A percentile compares a stretch with the other conserved stretches of the same genome.
phyloP scores from a whole-genome alignment of 116 monocot species.

The Papilionanthe hybrid region DNA sequence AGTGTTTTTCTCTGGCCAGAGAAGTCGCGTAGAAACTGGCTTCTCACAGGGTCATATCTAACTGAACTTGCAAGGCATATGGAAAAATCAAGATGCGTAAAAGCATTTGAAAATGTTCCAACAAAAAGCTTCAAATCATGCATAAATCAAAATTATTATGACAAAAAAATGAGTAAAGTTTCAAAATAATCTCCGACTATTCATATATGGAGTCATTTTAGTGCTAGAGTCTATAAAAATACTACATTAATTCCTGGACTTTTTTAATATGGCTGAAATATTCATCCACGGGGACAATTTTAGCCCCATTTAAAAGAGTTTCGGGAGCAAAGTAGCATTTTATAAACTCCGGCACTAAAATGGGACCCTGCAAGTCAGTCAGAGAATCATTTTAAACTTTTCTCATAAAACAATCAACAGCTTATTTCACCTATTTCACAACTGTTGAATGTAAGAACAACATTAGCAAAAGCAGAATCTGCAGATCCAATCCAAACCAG shows the following conservation, averaged over 20 bases:
- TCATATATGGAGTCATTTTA: no score
- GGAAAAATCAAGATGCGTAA: not conserved
- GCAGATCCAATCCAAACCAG: constrained; percentile 89
- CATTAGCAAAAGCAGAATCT: constrained; percentile 79
- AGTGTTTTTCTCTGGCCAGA: constrained; percentile 70
- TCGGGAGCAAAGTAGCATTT: no score
- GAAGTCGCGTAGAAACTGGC: constrained; percentile 41
- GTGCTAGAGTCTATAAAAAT: no score
- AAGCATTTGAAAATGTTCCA: not conserved
- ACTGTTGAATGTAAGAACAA: constrained; percentile 82
- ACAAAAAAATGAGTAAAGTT: no score
- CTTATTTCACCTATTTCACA: constrained; percentile 54
- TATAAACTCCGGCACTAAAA: no score
- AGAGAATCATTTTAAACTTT: no score
- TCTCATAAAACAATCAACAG: not conserved
- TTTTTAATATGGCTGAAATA: no score
- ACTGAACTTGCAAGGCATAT: constrained; percentile 41
- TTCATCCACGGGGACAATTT: no score
- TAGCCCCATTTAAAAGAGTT: no score
- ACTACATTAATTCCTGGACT: no score
- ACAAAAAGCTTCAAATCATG: not conserved
- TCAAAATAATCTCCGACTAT: no score
- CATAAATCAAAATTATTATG: not conserved
- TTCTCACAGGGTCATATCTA: constrained; percentile 66
- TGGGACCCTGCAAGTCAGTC: no score